A percentile compares a stretch with the other conserved stretches of the same genome.
Evolutionary conservation across 2,329 filamentous ascomycete genomes (phyloP).

Genomic region (Calonectria pseudoturangicola): DNA sequence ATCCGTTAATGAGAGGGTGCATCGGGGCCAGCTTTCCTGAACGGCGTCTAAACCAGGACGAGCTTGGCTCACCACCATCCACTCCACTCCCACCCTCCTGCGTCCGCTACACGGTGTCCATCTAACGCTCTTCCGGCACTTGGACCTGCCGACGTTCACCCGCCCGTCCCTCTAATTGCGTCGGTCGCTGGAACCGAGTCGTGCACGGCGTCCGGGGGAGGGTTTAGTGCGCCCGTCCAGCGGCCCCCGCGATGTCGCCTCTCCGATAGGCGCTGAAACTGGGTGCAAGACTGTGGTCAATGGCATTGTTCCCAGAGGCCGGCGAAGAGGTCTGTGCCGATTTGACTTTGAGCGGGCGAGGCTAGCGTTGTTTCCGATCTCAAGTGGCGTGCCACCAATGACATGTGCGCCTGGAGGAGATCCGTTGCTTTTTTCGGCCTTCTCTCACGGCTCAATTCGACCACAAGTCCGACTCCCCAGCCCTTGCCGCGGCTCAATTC

Average conservation of each 20-base stretch:
- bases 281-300: neutral
- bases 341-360: neutral
- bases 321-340: constrained; percentile 1
- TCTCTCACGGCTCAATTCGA: neutral
- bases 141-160: constrained; percentile 13
- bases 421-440: constrained; percentile 24
- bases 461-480: neutral
- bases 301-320: neutral
- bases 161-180: constrained; percentile 1
- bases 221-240: constrained; percentile 15
- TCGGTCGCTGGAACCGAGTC: constrained; percentile 12
- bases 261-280: constrained; percentile 1
- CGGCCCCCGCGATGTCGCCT: constrained; percentile 17
- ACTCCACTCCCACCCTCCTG: constrained; percentile 19
- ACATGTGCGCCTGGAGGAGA: neutral
- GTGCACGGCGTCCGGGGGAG: constrained; percentile 9
- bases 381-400: constrained; percentile 19
- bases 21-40: neutral
- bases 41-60: constrained; percentile 20
- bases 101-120: neutral
- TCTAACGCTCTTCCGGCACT: constrained; percentile 10
- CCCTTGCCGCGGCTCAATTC: constrained; percentile 20
- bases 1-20: constrained; percentile 10
- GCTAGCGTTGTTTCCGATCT: constrained; percentile 21
- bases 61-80: neutral